phyloP scores from a whole-genome alignment of 345 rosid species.

The Rhizophora mangle region DNA sequence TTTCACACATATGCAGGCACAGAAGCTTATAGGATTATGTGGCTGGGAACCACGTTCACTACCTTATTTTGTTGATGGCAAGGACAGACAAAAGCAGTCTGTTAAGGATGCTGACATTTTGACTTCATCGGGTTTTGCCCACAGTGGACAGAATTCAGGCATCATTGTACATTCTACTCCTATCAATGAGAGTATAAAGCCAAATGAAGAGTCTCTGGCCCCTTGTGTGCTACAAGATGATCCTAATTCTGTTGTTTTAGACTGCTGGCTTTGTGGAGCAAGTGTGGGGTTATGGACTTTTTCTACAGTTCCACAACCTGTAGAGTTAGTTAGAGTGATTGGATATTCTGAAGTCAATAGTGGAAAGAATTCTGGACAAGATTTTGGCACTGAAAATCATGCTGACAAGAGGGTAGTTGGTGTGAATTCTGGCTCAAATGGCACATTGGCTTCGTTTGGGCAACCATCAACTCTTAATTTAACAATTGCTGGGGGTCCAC shows the following conservation, averaged over 20 bases:
- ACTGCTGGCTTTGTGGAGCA: constrained; percentile 94
- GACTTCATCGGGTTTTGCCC: constrained; percentile 34
- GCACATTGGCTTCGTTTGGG: constrained; percentile 22
- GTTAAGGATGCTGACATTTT: constrained; percentile 30
- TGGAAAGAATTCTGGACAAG: constrained; percentile 30
- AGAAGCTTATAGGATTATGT: constrained; percentile 67
- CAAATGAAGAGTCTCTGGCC: constrained; percentile 27
- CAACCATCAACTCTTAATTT: constrained; percentile 47
- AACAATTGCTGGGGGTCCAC: constrained; percentile 94
- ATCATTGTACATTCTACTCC: constrained; percentile 20
- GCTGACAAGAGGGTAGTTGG: constrained; percentile 13
- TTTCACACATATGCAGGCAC: constrained; percentile 54
- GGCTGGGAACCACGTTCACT: constrained; percentile 92
- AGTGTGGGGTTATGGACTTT: constrained; percentile 92
- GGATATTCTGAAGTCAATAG: constrained; percentile 51
- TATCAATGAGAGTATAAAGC: constrained; percentile 31
- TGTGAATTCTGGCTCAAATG: constrained; percentile 22
- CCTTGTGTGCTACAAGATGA: constrained; percentile 44
- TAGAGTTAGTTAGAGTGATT: constrained; percentile 69
- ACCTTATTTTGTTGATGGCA: constrained; percentile 75
- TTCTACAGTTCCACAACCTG: constrained; percentile 53
- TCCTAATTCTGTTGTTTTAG: constrained; percentile 76
- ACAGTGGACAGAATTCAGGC: constrained; percentile 37
- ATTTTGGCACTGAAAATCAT: constrained; percentile 26
- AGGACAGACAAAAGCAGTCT: constrained; percentile 36